phyloP scores from a whole-genome alignment of 805 yeast species.

The Starmerella khaoyaiensis region DNA sequence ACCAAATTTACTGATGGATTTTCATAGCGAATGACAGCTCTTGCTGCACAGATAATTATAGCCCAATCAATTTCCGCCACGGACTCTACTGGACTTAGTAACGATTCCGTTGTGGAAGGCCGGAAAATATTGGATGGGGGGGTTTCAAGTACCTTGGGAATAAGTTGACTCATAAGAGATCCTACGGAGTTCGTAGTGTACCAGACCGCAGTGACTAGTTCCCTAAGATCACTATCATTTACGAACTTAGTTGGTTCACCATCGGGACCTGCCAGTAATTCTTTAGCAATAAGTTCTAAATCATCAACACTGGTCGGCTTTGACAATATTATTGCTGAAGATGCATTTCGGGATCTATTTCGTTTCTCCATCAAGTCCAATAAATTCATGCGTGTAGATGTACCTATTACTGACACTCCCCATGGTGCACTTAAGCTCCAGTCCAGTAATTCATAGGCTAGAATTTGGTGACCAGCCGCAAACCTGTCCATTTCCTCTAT shows the following conservation, averaged over 20 bases:
- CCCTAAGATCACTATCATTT: conserved; percentile 19
- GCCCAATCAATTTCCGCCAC: conserved; percentile 63
- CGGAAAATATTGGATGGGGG: conserved; percentile 2
- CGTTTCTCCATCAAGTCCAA: conserved; percentile 80
- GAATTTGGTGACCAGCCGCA: conserved; percentile 62
- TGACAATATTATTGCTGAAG: conserved; percentile 51
- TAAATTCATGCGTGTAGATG: conserved; percentile 60
- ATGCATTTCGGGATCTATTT: conserved; percentile 80
- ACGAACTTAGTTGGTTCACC: conserved; percentile 11
- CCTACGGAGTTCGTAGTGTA: conserved; percentile 48
- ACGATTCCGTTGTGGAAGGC: conserved; percentile 14
- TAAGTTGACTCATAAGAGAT: conserved; percentile 25
- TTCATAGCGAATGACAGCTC: conserved; percentile 49
- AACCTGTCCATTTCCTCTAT: conserved; percentile 79
- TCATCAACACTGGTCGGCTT: conserved; percentile 38
- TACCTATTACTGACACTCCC: conserved; percentile 73
- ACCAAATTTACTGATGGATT: conserved; percentile 59
- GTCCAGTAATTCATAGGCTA: conserved; percentile 79
- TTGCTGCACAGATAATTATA: conserved; percentile 58
- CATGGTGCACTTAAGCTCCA: conserved; percentile 56
- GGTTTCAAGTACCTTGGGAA: conserved; percentile 7
- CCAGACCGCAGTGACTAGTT: conserved; percentile 29
- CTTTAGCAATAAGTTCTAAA: conserved; percentile 38
- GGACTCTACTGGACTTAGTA: conserved; percentile 18
- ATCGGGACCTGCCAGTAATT: conserved; percentile 28